Base-by-base conservation (phyloP, 495 filamentous ascomycete genomes). In the Cenococcum geophilum region DNA sequence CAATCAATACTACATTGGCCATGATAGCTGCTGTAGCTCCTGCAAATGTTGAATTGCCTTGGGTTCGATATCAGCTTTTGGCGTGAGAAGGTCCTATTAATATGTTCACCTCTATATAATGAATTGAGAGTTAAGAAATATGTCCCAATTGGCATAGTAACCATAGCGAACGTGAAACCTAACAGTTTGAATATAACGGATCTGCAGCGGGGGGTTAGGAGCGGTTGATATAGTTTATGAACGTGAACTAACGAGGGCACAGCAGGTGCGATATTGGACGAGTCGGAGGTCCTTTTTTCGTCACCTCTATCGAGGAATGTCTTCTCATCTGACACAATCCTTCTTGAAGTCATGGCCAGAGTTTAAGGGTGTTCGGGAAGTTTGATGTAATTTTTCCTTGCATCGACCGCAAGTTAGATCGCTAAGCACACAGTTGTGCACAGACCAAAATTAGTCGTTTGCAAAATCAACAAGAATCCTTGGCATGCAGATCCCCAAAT, bases 81-180 rank as follows among this genome's bases (percentile, higher is more conserved):
- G 4, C 18, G 11, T 45, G 40, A 18, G 11, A 14, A 14, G 27
- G 10, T 21, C 21, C 1, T 56, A 21, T 22, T 3, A 36, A 23
- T 47, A 25, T 34, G 35, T 36, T 63, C 21, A 47, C 32, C 34
- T 35, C 34, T 52, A 23, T 50, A 25, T 60, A 25, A n/a, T 45
- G 74, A 82, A 67, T 90, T 82, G 20, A 93, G 75, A 0, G 88
- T 88, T 43, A 91, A 53, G 72, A 91, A 98, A 75, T 97, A 98
- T 49, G 86, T 86, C 27, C 86, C 86, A 61, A 98, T 86, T 27
- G 93, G 93, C 35, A 84, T 76, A 4, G 83, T 79, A 47, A 96
- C 80, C 93, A 98, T 97, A 64, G 89, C 93, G 14, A 89, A 78
- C 6, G 92, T 93, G 75, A 97, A 97, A 57, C 81, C 84, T 8